phyloP scores from a whole-genome alignment of 768 basidiomycete species.

The Amanita brunnescens region DNA sequence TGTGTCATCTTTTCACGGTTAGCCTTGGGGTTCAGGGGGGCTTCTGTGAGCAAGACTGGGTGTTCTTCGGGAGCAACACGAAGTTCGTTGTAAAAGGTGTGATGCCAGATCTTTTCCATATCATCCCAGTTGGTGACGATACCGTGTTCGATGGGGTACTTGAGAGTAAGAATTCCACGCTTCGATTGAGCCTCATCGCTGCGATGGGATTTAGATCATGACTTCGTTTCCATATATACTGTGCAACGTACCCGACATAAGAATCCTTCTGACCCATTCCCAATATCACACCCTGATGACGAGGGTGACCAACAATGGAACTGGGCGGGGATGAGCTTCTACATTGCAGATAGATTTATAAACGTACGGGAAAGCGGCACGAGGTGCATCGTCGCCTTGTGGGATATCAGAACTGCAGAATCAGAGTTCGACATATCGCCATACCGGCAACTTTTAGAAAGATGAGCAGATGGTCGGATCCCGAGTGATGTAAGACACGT shows the following conservation, averaged over 20 bases:
- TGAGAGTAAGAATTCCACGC: constrained; percentile 88
- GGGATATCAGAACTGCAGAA: constrained; percentile 18
- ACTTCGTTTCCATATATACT: background rate
- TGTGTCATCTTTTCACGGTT: constrained; percentile 94
- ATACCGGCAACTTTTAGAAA: constrained; percentile 53
- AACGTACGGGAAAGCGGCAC: constrained; percentile 92
- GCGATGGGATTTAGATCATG: constrained; percentile 14
- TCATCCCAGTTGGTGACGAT: constrained; percentile 99
- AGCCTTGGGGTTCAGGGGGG: constrained; percentile 87
- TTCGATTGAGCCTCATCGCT: constrained; percentile 92
- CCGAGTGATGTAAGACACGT: constrained; percentile 37
- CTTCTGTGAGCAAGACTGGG: constrained; percentile 87
- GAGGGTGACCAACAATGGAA: constrained; percentile 90
- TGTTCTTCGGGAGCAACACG: constrained; percentile 92
- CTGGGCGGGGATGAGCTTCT: constrained; percentile 25
- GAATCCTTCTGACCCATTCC: constrained; percentile 97
- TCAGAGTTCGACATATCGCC: constrained; percentile 5
- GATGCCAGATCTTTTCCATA: constrained; percentile 99
- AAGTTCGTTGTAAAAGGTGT: constrained; percentile 94
- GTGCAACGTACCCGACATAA: constrained; percentile 73
- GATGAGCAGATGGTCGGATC: constrained; percentile 12
- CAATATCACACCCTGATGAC: constrained; percentile 94
- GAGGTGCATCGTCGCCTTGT: constrained; percentile 79
- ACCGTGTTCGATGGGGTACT: constrained; percentile 92
- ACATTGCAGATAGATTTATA: no score